phyloP scores from a whole-genome alignment of 139 green algal genomes.

The Zygnema circumcarinatum region DNA sequence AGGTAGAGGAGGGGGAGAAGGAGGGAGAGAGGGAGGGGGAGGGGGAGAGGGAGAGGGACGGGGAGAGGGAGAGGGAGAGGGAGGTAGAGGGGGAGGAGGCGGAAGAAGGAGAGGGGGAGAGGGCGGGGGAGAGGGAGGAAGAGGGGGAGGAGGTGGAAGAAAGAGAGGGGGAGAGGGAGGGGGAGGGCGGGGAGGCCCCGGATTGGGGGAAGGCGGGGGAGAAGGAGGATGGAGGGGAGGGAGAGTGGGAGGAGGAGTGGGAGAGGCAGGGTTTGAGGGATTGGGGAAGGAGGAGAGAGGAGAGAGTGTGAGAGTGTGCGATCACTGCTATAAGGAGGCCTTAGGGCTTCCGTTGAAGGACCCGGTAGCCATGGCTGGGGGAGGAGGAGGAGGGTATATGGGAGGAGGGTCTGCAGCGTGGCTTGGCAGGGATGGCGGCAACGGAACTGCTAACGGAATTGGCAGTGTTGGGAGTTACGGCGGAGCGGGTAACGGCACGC shows the following conservation, averaged over 20 bases:
- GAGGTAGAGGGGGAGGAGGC: background rate
- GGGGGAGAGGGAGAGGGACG: slow-evolving; percentile 12
- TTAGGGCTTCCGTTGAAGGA: slow-evolving; percentile 9
- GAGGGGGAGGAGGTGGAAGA: no score
- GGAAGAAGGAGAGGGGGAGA: slow-evolving; percentile 10
- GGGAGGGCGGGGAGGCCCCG: slow-evolving; percentile 5
- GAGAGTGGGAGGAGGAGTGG: background rate
- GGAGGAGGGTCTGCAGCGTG: background rate
- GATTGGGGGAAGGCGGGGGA: background rate
- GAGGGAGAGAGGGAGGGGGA: background rate
- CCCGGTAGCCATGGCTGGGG: background rate
- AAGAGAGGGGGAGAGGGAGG: background rate
- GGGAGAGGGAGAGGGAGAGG: no score
- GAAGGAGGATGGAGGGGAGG: no score
- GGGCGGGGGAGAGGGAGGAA: slow-evolving; percentile 22
- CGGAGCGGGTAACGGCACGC: background rate
- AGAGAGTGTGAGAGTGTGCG: slow-evolving; percentile 43
- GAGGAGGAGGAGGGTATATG: background rate
- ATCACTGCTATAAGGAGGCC: slow-evolving; percentile 37
- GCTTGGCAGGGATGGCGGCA: slow-evolving; percentile 2
- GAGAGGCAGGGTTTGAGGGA: no score
- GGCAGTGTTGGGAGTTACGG: background rate
- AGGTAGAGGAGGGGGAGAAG: no score
- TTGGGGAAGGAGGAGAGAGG: background rate
- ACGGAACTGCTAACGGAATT: background rate